Evolutionary conservation across 2,329 filamentous ascomycete genomes (phyloP), one percentile per base, ranked within the genome.

Genomic region (Neonectria hederae): DNA sequence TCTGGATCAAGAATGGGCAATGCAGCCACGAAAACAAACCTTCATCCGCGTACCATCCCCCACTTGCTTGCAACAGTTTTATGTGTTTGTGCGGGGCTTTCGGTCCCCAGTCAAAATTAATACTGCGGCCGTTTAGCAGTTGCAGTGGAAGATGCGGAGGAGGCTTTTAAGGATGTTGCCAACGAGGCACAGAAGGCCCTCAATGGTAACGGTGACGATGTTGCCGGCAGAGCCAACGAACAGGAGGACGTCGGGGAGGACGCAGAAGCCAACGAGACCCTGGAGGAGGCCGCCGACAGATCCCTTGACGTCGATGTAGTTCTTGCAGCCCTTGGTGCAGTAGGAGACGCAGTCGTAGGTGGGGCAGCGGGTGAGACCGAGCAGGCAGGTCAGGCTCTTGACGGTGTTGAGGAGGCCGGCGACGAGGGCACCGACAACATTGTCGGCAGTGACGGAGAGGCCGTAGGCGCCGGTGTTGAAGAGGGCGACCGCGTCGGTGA

Each of bases 271-370:
- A 40, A 72, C 62, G 45, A 77, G 69, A 35, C 72, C 75, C 43
- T 66, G 65, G 53, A 79, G 65, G 64, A 68, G 69, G 26, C 69
- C 74, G 57, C 77, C 77, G 22, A 75, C 68, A 32, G 73, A 59
- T 46, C 72, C 72, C 48, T 64, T 62, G 59, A 78, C 70, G 59
- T 80, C 76, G 43, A 80, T 70, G 74, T 76, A 75, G 77, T 80
- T 80, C 68, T 73, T 71, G 73, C 78, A 80, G 68, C 78, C 78
- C 71, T 76, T 73, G 70, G 74, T 69, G 72, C 75, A 77, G 72
- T 76, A 78, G 26, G 76, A 77, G 55, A 80, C 77, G 67, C 78
- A 80, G 75, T 80, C 78, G 59, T 74, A 75, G 65, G 74, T 69
- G 40, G 59, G 46, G 73, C 78, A 80, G 46, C 69, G 67, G 40